Percentiles rank a stretch among this genome's conserved stretches.
Evolutionary conservation across 352 stramenopile species (phyloP).

Genomic region (Pythium pyrilobum): DNA sequence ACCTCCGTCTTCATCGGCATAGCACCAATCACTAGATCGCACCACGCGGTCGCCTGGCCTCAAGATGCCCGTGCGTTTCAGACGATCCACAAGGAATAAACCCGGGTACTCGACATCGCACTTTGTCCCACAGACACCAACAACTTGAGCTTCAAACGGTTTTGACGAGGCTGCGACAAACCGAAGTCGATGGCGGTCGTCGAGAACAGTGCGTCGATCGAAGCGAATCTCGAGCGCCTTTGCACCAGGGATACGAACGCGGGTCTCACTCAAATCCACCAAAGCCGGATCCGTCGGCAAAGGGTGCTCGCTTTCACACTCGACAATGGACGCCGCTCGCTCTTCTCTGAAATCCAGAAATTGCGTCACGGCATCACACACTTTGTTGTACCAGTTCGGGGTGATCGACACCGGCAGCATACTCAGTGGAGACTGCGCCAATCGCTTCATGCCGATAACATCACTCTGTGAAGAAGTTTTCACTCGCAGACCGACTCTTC

Average conservation of each 20-base stretch:
- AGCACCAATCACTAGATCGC: slow-evolving; percentile 63
- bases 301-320: slow-evolving; percentile 54
- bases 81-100: slow-evolving; percentile 34
- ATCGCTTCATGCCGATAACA: background rate
- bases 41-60: slow-evolving; percentile 49
- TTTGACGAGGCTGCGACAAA: background rate
- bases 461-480: too few species aligned
- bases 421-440: slow-evolving; percentile 25
- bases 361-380: slow-evolving; percentile 47
- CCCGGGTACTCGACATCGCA: slow-evolving; percentile 20
- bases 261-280: background rate
- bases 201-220: slow-evolving; percentile 48
- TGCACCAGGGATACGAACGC: slow-evolving; percentile 37
- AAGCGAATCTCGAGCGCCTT: slow-evolving; percentile 66
- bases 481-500: too few species aligned
- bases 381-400: slow-evolving; percentile 57
- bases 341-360: slow-evolving; percentile 53
- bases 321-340: slow-evolving; percentile 24
- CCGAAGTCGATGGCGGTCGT: slow-evolving; percentile 10
- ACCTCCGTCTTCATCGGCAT: slow-evolving; percentile 68
- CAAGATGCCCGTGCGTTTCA: slow-evolving; percentile 23
- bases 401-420: slow-evolving; percentile 23
- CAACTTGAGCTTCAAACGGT: background rate
- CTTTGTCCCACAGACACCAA: slow-evolving; percentile 4
- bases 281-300: background rate